Evolutionary conservation across 805 yeast genomes (phyloP).

Genomic region (Ogataea glucozyma): DNA sequence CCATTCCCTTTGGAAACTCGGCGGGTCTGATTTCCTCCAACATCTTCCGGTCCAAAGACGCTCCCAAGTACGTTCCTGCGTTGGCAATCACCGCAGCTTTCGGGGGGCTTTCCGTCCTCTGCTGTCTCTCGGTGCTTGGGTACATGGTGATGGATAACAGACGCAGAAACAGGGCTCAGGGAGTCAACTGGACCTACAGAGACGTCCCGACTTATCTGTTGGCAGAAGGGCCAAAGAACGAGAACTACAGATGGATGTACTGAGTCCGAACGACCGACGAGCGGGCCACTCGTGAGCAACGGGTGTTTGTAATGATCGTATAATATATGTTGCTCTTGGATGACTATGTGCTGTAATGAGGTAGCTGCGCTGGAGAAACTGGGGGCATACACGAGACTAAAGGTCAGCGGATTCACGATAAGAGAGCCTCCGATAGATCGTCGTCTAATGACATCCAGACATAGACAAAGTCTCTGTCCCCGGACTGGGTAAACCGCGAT

Average conservation of each 20-base stretch:
- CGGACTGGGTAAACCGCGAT: no score
- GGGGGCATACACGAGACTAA: no score
- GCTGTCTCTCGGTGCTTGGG: constrained; percentile 33
- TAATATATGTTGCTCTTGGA: no score
- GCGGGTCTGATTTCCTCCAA: constrained; percentile 56
- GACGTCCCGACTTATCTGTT: constrained; percentile 45
- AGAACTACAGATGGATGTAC: constrained; percentile 48
- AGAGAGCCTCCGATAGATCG: no score
- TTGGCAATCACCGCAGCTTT: constrained; percentile 47
- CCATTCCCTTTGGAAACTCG: constrained; percentile 55
- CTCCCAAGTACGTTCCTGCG: constrained; percentile 53
- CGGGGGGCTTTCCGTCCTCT: constrained; percentile 43
- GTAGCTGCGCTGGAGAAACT: no score
- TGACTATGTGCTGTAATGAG: no score
- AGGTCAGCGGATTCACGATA: no score
- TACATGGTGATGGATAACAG: constrained; percentile 29
- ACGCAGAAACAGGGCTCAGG: constrained; percentile 41
- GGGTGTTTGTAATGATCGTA: no score
- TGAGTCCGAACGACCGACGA: neutral
- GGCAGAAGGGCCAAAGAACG: constrained; percentile 46
- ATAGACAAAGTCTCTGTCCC: no score
- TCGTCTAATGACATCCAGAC: no score
- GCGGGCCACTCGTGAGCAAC: neutral
- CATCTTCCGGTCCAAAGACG: constrained; percentile 51
- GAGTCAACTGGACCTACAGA: constrained; percentile 38